These are phyloP conservation scores for Halocafeteria seosinensis DNA, from an alignment of 108 stramenopile species.

Conservation along the genomic window DNA sequence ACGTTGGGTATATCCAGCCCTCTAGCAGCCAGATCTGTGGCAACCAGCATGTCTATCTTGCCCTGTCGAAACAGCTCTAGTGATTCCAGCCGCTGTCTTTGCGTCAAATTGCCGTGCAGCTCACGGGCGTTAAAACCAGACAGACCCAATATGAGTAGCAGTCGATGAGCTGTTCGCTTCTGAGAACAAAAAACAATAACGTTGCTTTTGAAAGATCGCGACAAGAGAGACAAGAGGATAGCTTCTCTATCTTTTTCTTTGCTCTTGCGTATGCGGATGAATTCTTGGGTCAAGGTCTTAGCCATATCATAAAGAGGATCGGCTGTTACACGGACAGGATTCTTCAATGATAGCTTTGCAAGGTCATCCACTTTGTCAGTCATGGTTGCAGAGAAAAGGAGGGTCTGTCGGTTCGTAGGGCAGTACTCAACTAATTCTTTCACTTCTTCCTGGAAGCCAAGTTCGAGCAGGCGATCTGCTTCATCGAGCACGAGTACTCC, in stretches of 20 bases:
- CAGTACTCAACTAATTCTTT: constrained; percentile 66
- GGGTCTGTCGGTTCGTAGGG: constrained; percentile 65
- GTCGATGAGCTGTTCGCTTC: constrained; percentile 65
- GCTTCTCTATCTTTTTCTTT: constrained; percentile 71
- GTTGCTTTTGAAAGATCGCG: constrained; percentile 54
- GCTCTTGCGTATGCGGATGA: constrained; percentile 58
- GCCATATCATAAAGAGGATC: constrained; percentile 47
- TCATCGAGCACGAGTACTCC: constrained; percentile 69
- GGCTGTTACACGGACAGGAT: constrained; percentile 59
- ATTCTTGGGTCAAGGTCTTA: constrained; percentile 79
- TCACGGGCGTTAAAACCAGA: constrained; percentile 43
- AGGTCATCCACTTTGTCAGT: constrained; percentile 77
- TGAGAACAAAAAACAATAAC: constrained; percentile 86
- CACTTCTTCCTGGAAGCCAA: constrained; percentile 89
- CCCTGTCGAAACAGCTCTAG: constrained; percentile 69
- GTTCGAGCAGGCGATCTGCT: constrained; percentile 72
- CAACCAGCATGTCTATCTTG: constrained; percentile 68
- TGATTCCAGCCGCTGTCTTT: constrained; percentile 58
- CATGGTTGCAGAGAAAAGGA: constrained; percentile 96
- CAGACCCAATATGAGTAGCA: constrained; percentile 53
- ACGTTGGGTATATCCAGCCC: constrained; percentile 81
- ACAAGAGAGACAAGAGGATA: constrained; percentile 63
- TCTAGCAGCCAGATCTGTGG: constrained; percentile 88
- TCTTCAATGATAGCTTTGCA: constrained; percentile 59
- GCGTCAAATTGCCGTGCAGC: constrained; percentile 81